These are phyloP conservation scores for Paxillus involutus DNA, from an alignment of 768 basidiomycete species.

Conservation along the genomic window DNA sequence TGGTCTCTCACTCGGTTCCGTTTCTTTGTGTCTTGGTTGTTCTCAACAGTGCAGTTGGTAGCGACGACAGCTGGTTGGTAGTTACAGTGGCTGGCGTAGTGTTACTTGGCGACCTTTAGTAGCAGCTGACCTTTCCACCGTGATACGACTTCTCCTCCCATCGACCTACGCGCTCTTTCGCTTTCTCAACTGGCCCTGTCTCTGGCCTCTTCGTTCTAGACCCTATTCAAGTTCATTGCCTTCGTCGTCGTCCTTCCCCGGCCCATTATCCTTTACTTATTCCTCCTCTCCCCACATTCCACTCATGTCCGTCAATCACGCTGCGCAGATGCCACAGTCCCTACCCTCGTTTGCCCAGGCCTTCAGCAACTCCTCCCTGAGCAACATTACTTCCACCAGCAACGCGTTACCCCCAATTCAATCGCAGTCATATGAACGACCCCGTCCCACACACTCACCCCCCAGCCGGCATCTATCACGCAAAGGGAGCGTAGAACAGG, in stretches of 20 bases:
- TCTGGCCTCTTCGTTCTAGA: background rate
- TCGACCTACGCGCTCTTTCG: background rate
- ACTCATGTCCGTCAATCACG: slow-evolving; percentile 45
- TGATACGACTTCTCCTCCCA: background rate
- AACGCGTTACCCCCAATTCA: slow-evolving; percentile 72
- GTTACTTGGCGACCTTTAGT: background rate
- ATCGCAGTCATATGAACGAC: slow-evolving; percentile 35
- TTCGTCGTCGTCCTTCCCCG: slow-evolving; percentile 6
- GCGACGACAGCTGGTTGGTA: background rate
- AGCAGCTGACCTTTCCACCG: background rate
- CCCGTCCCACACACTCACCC: slow-evolving; percentile 36
- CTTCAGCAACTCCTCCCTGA: slow-evolving; percentile 59
- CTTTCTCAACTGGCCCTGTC: slow-evolving; percentile 2
- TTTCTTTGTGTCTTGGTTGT: background rate
- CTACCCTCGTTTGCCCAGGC: slow-evolving; percentile 81
- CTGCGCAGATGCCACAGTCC: slow-evolving; percentile 53
- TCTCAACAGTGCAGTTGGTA: background rate
- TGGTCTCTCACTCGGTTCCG: slow-evolving; percentile 18
- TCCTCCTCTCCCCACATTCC: background rate
- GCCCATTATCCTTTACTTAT: slow-evolving; percentile 2
- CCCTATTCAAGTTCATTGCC: slow-evolving; percentile 4
- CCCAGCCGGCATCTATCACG: slow-evolving; percentile 23
- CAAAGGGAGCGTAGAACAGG: slow-evolving; percentile 31
- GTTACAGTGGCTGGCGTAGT: background rate
- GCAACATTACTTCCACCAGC: slow-evolving; percentile 45